Evolutionary conservation across 495 filamentous ascomycete species (phyloP).

Genomic region (Penicillium cosmopolitanum): DNA sequence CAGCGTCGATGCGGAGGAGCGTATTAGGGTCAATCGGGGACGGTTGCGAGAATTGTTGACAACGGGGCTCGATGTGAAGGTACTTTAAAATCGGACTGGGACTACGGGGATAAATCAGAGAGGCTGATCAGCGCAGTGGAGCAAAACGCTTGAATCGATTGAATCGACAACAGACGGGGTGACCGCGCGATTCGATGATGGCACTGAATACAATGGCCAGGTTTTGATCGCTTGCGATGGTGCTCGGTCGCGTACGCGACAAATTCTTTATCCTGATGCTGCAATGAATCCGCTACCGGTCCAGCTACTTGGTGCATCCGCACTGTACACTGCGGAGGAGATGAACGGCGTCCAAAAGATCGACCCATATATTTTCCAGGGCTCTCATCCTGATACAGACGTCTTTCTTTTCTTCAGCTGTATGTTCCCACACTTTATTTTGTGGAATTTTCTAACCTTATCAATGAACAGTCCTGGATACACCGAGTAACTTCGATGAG

Average conservation of each 20-base stretch:
- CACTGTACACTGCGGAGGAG: constrained; percentile 43
- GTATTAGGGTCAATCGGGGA: constrained; percentile 55
- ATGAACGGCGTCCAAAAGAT: constrained; percentile 48
- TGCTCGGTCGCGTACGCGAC: constrained; percentile 47
- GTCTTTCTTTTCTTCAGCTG: constrained; percentile 61
- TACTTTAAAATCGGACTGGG: constrained; percentile 9
- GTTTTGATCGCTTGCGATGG: constrained; percentile 64
- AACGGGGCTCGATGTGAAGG: constrained; percentile 51
- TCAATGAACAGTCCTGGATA: constrained; percentile 43
- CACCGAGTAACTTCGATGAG: constrained; percentile 47
- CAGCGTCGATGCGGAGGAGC: constrained; percentile 49
- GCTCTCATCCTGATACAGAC: constrained; percentile 57
- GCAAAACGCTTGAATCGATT: constrained; percentile 44
- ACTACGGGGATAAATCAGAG: not conserved
- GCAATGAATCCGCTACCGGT: constrained; percentile 50
- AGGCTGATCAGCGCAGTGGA: constrained; percentile 38
- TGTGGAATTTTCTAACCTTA: not conserved
- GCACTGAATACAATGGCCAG: constrained; percentile 45
- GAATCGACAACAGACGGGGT: constrained; percentile 38
- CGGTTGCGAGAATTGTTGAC: constrained; percentile 51
- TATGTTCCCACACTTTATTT: constrained; percentile 9
- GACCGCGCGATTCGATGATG: constrained; percentile 56
- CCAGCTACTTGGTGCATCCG: constrained; percentile 50
- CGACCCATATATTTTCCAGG: constrained; percentile 66
- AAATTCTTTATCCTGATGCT: constrained; percentile 38